Evolutionary conservation across 768 basidiomycete species (phyloP), one percentile per base, ranked within the genome.

Genomic region (Mycena crocata): DNA sequence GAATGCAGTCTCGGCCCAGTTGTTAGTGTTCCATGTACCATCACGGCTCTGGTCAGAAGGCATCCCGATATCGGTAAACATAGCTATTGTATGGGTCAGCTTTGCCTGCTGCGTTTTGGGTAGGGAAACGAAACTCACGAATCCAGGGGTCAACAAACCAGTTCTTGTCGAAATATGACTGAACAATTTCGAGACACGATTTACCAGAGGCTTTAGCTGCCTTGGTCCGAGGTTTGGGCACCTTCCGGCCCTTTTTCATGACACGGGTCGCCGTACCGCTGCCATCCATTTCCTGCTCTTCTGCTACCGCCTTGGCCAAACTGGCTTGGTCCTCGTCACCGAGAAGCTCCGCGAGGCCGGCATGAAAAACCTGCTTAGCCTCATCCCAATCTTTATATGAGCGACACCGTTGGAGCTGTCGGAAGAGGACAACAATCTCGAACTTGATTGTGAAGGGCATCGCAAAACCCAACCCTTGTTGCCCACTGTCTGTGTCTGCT

Each of bases 1-100:
- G 51, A 51, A 66, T 6, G 24, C 57, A 3, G 64, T 35, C 35
- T 66, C 64, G 3, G 49, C 51, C 39, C 28, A 52, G 40, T 66
- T 66, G 57, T 66, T 66, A 3, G 64, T 66, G 57, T n/a, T n/a
- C n/a, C n/a, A n/a, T n/a, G n/a, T n/a, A n/a, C n/a, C n/a, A n/a
- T n/a, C n/a, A n/a, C n/a, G n/a, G n/a, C n/a, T n/a, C n/a, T n/a
- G n/a, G n/a, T n/a, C n/a, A n/a, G n/a, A n/a, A n/a, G n/a, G n/a
- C 50, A 66, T 28, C 7, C 58, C 65, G 9, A 66, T 66, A 23
- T 66, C 58, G 1, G 65, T 66, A 26, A 39, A 61, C 40, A 60
- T 34, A 10, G 37, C 57, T 59, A n/a, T n/a, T 26, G 44, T 35
- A 58, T 31, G 13, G 21, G n/a, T n/a, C 24, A 50, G 42, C 45